These are phyloP conservation scores for Capsicum pubescens DNA, from an alignment of 257 asterid genomes.

Conservation along the genomic window DNA sequence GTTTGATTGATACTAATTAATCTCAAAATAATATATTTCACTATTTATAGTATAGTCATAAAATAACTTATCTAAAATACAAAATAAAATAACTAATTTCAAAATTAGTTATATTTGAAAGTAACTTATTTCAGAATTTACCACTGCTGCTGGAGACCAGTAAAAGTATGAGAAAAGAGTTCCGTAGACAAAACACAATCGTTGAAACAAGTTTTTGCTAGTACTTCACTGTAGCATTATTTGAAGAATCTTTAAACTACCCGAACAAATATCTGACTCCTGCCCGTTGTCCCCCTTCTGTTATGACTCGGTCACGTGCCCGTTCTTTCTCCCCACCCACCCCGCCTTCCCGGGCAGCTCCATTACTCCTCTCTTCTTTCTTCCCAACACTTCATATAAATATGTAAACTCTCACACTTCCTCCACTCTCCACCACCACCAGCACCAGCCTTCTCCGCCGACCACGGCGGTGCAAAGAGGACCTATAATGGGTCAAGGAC, in stretches of 20 bases:
- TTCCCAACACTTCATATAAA: constrained; percentile 27
- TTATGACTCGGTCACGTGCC: constrained; percentile 41
- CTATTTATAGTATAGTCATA: no score
- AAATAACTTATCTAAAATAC: no score
- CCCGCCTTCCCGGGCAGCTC: constrained; percentile 57
- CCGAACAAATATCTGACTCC: constrained; percentile 73
- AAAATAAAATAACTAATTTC: no score
- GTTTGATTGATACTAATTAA: no score
- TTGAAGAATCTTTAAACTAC: constrained; percentile 48
- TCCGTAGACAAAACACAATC: background rate
- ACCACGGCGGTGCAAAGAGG: constrained; percentile 56
- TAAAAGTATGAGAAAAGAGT: background rate
- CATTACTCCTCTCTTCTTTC: background rate
- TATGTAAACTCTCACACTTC: constrained; percentile 36
- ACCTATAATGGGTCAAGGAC: constrained; percentile 81
- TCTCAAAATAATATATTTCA: no score
- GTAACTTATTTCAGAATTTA: no score
- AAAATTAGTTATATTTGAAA: no score
- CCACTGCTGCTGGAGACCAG: no score
- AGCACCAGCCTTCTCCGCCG: constrained; percentile 37
- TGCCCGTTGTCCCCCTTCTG: constrained; percentile 57
- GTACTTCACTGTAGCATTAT: background rate
- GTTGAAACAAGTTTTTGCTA: background rate
- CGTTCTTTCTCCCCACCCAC: background rate
- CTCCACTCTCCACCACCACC: constrained; percentile 37